A percentile compares a stretch with the other conserved stretches of the same genome.
These are phyloP conservation scores for Salmacisia buchloeana DNA, from an alignment of 1,284 basidiomycete species.

Conservation along the genomic window DNA sequence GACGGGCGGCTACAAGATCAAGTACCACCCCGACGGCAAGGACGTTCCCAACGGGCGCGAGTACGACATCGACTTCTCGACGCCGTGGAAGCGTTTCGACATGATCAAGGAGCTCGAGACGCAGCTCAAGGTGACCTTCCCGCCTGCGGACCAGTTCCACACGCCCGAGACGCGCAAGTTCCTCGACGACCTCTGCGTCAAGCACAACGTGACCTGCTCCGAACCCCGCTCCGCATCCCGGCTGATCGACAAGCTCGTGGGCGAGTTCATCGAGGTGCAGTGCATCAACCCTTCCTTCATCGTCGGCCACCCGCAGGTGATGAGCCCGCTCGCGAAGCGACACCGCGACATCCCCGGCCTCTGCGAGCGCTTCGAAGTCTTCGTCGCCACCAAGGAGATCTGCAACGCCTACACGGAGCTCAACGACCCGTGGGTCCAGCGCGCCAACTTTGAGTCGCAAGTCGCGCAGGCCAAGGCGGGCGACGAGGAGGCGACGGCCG, in stretches of 20 bases:
- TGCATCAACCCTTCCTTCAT: conserved; percentile 97
- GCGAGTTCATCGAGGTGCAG: conserved; percentile 93
- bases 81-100: conserved; percentile 98
- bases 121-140: conserved; percentile 87
- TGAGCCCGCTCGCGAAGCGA: conserved; percentile 81
- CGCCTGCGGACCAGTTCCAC: conserved; percentile 82
- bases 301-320: conserved; percentile 92
- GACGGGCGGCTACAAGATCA: conserved; percentile 75
- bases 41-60: conserved; percentile 60
- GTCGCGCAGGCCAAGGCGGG: conserved; percentile 88
- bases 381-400: conserved; percentile 97
- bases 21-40: conserved; percentile 90
- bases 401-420: conserved; percentile 72
- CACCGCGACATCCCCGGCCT: conserved; percentile 60
- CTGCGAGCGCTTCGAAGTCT: conserved; percentile 97
- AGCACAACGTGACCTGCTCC: conserved; percentile 93
- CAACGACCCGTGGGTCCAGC: conserved; percentile 65
- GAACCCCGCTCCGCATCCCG: conserved; percentile 94
- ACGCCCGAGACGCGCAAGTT: conserved; percentile 84
- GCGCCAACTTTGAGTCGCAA: conserved; percentile 88
- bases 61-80: conserved; percentile 79
- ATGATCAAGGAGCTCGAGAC: conserved; percentile 93
- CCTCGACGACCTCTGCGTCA: conserved; percentile 69
- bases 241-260: conserved; percentile 92
- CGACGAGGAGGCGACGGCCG: conserved; percentile 89